phyloP scores from a whole-genome alignment of 1,284 basidiomycete species.

The Anthracocystis walkeri region DNA sequence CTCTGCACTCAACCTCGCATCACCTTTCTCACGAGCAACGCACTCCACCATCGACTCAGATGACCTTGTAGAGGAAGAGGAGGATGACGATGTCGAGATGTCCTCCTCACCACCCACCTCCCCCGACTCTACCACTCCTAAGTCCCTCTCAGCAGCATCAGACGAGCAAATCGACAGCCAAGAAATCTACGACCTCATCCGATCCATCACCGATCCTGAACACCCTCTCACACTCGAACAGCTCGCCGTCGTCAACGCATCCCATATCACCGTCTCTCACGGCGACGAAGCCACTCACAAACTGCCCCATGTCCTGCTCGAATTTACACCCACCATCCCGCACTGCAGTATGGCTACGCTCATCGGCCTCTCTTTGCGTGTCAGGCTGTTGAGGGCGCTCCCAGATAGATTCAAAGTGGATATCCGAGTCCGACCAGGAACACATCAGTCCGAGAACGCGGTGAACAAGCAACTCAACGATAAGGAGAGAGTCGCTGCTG shows the following conservation, averaged over 20 bases:
- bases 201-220: slow-evolving; percentile 94
- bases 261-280: slow-evolving; percentile 80
- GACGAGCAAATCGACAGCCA: slow-evolving; percentile 58
- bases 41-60: slow-evolving; percentile 37
- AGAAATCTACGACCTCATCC: slow-evolving; percentile 77
- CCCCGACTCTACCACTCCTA: background rate
- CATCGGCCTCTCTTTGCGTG: slow-evolving; percentile 93
- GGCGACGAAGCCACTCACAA: slow-evolving; percentile 43
- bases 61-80: slow-evolving; percentile 68
- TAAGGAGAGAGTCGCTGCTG: slow-evolving; percentile 97
- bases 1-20: slow-evolving; percentile 72
- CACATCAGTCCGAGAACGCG: slow-evolving; percentile 92
- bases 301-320: slow-evolving; percentile 74
- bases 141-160: slow-evolving; percentile 1
- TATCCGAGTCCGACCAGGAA: slow-evolving; percentile 90
- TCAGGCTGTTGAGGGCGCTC: slow-evolving; percentile 87
- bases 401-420: slow-evolving; percentile 95
- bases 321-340: slow-evolving; percentile 89
- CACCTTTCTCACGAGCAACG: slow-evolving; percentile 64
- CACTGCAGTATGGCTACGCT: slow-evolving; percentile 98
- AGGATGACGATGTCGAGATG: slow-evolving; percentile 27
- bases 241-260: slow-evolving; percentile 90
- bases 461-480: slow-evolving; percentile 99
- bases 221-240: slow-evolving; percentile 95
- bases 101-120: slow-evolving; percentile 11